Base-by-base conservation (phyloP, 805 yeast species). In the Clavispora vitiphila region DNA sequence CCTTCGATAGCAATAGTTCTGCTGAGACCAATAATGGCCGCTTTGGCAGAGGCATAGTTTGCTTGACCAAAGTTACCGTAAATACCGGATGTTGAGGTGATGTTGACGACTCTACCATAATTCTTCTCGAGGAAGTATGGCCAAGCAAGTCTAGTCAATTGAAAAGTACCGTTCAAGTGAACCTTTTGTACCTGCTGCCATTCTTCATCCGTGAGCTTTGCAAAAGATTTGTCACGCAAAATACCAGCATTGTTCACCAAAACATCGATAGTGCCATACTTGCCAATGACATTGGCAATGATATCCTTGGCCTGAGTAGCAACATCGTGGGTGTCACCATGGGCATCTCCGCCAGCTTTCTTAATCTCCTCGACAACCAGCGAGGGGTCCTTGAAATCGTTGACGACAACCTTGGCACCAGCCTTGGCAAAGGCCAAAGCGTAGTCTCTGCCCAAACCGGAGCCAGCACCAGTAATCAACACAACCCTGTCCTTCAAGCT, bases 11-110 rank as follows among this genome's bases (percentile, higher is more conserved):
- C 96, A 49, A 88, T 65, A 34, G 97, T 83, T 64, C 78, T 81
- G 31, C 96, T 77, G 53, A 91, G 76, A 14, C 96, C 96, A 37
- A 89, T 67, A 49, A 91, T 80, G 19, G 88, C 97, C 39, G 86
- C 80, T 70, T 91, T 91, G 35, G 98, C 97, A 24, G 97, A 81
- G 16, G 96, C 82, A 65, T 91, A 91, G 71, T 91, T 91, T 31
- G 96, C 87, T 69, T 91, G 99, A 39, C 99, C 99, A 69, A 91
- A 91, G 71, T 85, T 88, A 50, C 99, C 99, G 64, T 91, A 91
- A 53, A 91, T 89, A 51, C 98, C 99, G 2, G 97, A 89, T 8
- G 98, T 91, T 15, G 96, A 89, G 19, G 97, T 77, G 35, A 95
- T 86, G 66, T 91, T 91, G 52, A 91, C 77, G 42, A 91, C 82